Evolutionary conservation across 148 eudicot genomes (phyloP).

Genomic region (Vaccinium myrtillus): DNA sequence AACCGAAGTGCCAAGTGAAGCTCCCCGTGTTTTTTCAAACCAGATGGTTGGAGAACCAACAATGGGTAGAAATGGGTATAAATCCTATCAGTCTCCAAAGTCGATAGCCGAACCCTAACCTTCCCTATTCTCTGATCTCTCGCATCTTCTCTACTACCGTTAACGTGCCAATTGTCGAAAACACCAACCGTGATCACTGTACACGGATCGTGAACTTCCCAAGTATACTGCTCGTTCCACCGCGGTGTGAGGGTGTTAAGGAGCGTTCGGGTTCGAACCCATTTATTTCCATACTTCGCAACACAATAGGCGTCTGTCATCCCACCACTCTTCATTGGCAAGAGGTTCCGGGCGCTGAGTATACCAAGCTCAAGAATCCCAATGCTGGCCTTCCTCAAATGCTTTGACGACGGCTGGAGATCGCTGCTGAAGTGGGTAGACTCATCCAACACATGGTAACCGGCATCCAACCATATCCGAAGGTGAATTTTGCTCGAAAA

Average conservation of each 20-base stretch:
- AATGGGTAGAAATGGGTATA: constrained; percentile 86
- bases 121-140: constrained; percentile 85
- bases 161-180: constrained; percentile 78
- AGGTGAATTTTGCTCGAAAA: constrained; percentile 79
- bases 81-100: constrained; percentile 70
- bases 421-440: constrained; percentile 92
- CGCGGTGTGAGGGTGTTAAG: constrained; percentile 64
- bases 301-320: constrained; percentile 87
- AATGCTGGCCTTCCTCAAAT: constrained; percentile 61
- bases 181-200: constrained; percentile 89
- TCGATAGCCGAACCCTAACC: constrained; percentile 80
- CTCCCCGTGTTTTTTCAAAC: constrained; percentile 85
- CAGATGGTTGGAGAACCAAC: constrained; percentile 64
- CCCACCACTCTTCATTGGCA: constrained; percentile 83
- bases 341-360: constrained; percentile 66
- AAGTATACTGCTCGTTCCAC: constrained; percentile 95
- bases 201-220: constrained; percentile 94
- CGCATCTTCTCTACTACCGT: constrained; percentile 45
- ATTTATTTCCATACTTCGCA: constrained; percentile 90
- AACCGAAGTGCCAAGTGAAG: constrained; percentile 80
- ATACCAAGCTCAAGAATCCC: constrained; percentile 87
- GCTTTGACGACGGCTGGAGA: constrained; percentile 82
- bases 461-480: constrained; percentile 65
- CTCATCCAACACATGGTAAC: constrained; percentile 94
- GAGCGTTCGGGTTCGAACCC: constrained; percentile 90